phyloP scores from a whole-genome alignment of 768 basidiomycete genomes.

The Lactarius vividus region DNA sequence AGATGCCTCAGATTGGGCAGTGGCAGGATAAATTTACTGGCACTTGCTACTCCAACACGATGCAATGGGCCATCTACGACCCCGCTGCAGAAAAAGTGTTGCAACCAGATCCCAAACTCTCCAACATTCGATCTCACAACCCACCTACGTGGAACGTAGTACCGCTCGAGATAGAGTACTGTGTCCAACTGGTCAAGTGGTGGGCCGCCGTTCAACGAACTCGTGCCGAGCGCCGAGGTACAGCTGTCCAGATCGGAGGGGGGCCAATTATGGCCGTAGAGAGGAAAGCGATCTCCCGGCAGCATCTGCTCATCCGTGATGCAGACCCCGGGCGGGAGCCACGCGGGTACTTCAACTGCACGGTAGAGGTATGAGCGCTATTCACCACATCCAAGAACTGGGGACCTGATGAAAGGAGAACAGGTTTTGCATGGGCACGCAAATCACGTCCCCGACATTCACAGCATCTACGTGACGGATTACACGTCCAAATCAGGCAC shows the following conservation, averaged over 20 bases:
- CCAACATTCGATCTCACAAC: neutral
- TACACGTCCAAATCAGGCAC: slow-evolving; percentile 23
- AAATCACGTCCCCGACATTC: slow-evolving; percentile 20
- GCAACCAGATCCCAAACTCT: slow-evolving; percentile 11
- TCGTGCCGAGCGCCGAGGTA: slow-evolving; percentile 20
- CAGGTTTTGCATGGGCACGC: slow-evolving; percentile 25
- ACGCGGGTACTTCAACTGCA: slow-evolving; percentile 58
- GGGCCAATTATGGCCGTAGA: slow-evolving; percentile 6
- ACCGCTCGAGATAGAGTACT: slow-evolving; percentile 16
- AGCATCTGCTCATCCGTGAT: slow-evolving; percentile 52
- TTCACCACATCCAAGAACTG: neutral
- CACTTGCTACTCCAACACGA: slow-evolving; percentile 12
- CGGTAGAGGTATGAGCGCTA: slow-evolving; percentile 35
- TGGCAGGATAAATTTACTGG: slow-evolving; percentile 18
- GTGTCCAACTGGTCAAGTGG: slow-evolving; percentile 20
- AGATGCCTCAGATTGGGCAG: slow-evolving; percentile 8
- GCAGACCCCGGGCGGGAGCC: slow-evolving; percentile 45
- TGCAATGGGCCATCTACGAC: slow-evolving; percentile 23
- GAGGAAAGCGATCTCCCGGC: slow-evolving; percentile 28
- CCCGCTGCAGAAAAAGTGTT: slow-evolving; percentile 5
- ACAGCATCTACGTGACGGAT: slow-evolving; percentile 28
- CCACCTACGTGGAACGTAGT: slow-evolving; percentile 4
- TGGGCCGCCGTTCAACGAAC: slow-evolving; percentile 25
- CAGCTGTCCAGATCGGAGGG: slow-evolving; percentile 24
- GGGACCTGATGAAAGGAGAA: neutral